Percentiles rank a stretch among this genome's conserved stretches.
Conservation (phyloP, 2,329 filamentous ascomycete genomes). For the Hypoxylon sp. region DNA sequence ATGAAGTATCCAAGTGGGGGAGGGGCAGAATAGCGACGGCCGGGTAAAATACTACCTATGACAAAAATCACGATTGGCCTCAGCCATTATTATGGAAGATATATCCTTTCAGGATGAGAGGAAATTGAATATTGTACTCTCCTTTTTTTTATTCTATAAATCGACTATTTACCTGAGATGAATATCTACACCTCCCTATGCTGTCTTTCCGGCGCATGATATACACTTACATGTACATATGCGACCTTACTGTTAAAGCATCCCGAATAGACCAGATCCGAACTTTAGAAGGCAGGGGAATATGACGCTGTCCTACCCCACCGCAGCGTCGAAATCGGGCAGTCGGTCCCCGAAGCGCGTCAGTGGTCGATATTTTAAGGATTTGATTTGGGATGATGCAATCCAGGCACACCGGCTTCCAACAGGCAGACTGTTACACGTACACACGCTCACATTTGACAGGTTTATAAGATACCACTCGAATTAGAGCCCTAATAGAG, state of each 20-base stretch:
- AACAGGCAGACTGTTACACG: neutral
- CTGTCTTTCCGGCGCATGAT: neutral
- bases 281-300: neutral
- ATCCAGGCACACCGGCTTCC: constrained; percentile 25
- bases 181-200: neutral
- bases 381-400: constrained; percentile 16
- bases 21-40: constrained; percentile 2
- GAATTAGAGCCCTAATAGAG: neutral
- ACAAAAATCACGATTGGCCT: neutral
- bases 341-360: constrained; percentile 34
- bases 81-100: neutral
- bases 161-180: neutral
- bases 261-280: neutral
- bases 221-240: neutral
- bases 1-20: neutral
- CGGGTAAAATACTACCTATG: constrained; percentile 3
- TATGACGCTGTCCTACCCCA: constrained; percentile 20
- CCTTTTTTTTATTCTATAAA: neutral
- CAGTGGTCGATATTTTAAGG: constrained; percentile 24
- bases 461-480: neutral
- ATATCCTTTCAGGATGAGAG: neutral
- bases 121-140: neutral
- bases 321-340: constrained; percentile 20
- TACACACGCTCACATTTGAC: too few relatives aligned
- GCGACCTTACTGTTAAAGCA: neutral